Evolutionary conservation across 2,329 filamentous ascomycete genomes (phyloP).

Genomic region (Orbilia quercus): DNA sequence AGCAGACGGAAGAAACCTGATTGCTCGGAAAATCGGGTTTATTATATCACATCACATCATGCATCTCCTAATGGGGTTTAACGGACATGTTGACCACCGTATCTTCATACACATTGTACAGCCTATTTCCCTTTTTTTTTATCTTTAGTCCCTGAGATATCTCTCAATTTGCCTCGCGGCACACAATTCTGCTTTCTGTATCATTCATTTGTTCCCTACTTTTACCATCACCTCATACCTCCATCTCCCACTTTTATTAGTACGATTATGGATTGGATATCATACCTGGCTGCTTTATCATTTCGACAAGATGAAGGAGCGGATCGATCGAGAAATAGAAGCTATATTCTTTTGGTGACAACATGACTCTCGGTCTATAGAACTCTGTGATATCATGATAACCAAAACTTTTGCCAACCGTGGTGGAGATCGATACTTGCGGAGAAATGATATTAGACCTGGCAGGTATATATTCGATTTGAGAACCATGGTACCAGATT

Average conservation of each 20-base stretch:
- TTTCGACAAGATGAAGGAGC: no score
- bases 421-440: no score
- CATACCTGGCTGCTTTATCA: no score
- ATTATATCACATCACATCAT: not conserved
- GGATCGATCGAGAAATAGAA: no score
- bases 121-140: slow-evolving; percentile 11
- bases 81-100: not conserved
- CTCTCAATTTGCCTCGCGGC: slow-evolving; percentile 34
- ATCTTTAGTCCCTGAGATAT: not conserved
- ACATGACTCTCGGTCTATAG: no score
- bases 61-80: not conserved
- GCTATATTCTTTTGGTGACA: no score
- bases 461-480: no score
- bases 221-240: slow-evolving; percentile 38
- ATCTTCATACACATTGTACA: slow-evolving; percentile 47
- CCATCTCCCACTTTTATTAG: slow-evolving; percentile 31
- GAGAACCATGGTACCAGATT: no score
- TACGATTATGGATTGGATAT: slow-evolving; percentile 15
- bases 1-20: not conserved
- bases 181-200: slow-evolving; percentile 47
- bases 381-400: no score
- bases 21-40: not conserved
- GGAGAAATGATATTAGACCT: no score
- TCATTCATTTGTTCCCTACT: slow-evolving; percentile 11
- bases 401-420: no score